A percentile compares a stretch with the other conserved stretches of the same genome.
Evolutionary conservation across 2,329 filamentous ascomycete genomes (phyloP).

Genomic region (Fusarium algeriense): DNA sequence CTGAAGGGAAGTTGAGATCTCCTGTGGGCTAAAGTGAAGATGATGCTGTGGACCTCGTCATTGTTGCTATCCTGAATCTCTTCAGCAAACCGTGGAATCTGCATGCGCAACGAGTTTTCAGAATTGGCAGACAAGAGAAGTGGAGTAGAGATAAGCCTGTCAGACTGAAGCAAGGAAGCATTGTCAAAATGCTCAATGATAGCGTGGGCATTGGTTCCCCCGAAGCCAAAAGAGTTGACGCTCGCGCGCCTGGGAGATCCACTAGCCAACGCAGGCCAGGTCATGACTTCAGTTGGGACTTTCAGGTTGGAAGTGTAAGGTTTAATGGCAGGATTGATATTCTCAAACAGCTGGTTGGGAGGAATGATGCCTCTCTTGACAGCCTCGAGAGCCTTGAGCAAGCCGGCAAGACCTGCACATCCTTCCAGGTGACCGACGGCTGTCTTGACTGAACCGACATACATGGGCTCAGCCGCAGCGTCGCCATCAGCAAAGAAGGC

Average conservation of each 20-base stretch:
- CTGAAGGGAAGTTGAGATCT: not conserved
- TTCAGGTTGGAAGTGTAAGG: not conserved
- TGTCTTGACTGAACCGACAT: slow-evolving; percentile 11
- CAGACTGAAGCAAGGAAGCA: too few species aligned
- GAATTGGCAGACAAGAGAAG: not conserved
- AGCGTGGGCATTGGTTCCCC: slow-evolving; percentile 3
- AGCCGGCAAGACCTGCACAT: slow-evolving; percentile 2
- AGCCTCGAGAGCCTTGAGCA: slow-evolving; percentile 7
- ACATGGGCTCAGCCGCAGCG: not conserved
- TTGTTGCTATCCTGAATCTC: not conserved
- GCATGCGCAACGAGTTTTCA: not conserved
- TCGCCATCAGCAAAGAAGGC: not conserved
- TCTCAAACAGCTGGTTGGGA: slow-evolving; percentile 1
- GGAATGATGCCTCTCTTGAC: slow-evolving; percentile 3
- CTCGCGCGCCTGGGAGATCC: not conserved
- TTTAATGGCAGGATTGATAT: not conserved
- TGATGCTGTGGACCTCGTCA: not conserved
- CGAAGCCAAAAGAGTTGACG: slow-evolving; percentile 9
- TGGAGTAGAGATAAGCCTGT: not conserved
- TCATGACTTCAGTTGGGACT: not conserved
- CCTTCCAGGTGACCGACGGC: slow-evolving; percentile 4
- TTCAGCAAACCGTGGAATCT: not conserved
- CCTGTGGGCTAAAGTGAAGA: not conserved
- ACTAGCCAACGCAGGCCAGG: not conserved
- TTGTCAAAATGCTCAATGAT: not conserved